Base-by-base conservation (phyloP, 805 yeast species). In the Pichia scutulata region DNA sequence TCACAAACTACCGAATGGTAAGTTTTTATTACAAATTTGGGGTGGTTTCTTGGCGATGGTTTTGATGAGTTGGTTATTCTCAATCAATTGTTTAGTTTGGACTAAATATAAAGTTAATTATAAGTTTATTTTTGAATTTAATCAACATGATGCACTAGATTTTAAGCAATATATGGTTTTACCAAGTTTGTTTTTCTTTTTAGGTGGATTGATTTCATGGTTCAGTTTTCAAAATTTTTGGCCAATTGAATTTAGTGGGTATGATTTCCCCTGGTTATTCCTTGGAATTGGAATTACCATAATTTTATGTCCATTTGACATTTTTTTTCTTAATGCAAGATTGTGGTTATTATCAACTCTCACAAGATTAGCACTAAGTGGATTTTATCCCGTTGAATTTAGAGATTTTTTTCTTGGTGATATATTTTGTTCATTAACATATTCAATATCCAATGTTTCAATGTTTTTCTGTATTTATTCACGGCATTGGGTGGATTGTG, bases 361-460 rank as follows among this genome's bases (percentile, higher is more conserved):
- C 1, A 78, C 90, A 74, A 74, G 99, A 60, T 69, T 93, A 45
- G 30, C 84, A 0, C 71, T 86, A 10, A 85, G 96, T 1, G 98
- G 98, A 0, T 72, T 89, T 41, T 93, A 84, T 60, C 97, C 98
- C 0, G 97, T 93, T 48, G 98, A 92, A 68, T 93, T 93, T 63
- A 76, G 90, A 50, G 99, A 93, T 67, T 92, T 93, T 72, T 89
- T 88, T 64, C 55, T 92, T 44, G 99, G 98, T 21, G 99, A 93
- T 66, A 82, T 93, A 28, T 71, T 92, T 47, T 86, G 95, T 66
- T 86, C 96, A 26, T 72, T 93, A 60, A 86, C 96, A 1, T 93
- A 93, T 67, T 77, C 97, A 0, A 71, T 89, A 70, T 86, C 96
- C 6, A 92, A 90, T 57, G 68, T 87, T 42, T 85, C 95, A 1